Percentiles rank a stretch among this genome's conserved stretches.
phyloP scores from a whole-genome alignment of 257 asterid species.

The Gentiana dahurica region DNA sequence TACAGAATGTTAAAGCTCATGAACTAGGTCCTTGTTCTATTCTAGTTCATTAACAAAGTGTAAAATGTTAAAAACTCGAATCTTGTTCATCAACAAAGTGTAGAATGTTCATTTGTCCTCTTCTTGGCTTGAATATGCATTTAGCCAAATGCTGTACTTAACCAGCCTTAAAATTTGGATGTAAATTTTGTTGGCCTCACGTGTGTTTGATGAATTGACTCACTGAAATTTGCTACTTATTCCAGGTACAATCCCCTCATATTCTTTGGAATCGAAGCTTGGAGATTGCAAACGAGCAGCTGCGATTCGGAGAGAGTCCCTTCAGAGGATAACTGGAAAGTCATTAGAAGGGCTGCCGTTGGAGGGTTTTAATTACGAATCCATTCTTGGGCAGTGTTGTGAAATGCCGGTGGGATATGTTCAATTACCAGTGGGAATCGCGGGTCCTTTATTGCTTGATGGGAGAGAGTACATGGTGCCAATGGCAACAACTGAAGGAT shows the following conservation, averaged over 20 bases:
- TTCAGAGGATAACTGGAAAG: conserved; percentile 43
- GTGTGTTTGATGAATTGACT: too few species aligned
- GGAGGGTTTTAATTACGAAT: conserved; percentile 46
- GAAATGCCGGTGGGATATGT: conserved; percentile 67
- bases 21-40: too few species aligned
- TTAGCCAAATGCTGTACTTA: too few species aligned
- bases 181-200: too few species aligned
- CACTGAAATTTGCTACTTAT: background rate
- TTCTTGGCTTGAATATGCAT: too few species aligned
- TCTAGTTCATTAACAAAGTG: too few species aligned
- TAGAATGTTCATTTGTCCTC: too few species aligned
- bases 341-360: conserved; percentile 43
- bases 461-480: conserved; percentile 47
- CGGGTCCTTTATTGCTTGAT: conserved; percentile 48
- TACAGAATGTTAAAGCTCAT: too few species aligned
- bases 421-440: conserved; percentile 57
- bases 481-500: conserved; percentile 59
- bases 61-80: too few species aligned
- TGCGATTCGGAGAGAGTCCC: conserved; percentile 32
- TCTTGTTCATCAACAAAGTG: too few species aligned
- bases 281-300: conserved; percentile 45
- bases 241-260: conserved; percentile 21
- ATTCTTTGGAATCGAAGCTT: conserved; percentile 40
- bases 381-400: conserved; percentile 55
- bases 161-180: too few species aligned